Evolutionary conservation across 2,329 filamentous ascomycete species (phyloP), one percentile per base, ranked within the genome.

Genomic region (Fonsecaea monophora): DNA sequence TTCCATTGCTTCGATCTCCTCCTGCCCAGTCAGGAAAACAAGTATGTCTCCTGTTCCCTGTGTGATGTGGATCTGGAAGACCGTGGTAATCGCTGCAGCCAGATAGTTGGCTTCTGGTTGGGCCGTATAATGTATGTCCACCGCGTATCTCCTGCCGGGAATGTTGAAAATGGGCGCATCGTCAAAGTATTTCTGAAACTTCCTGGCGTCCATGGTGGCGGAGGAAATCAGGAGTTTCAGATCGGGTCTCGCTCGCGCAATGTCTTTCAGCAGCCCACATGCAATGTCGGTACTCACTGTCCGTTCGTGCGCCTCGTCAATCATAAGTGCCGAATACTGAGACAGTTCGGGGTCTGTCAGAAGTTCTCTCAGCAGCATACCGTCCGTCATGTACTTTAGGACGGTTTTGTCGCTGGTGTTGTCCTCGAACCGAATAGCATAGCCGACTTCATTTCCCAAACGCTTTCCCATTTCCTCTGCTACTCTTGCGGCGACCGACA

Each of bases 361-460:
- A 71, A 97, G 91, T 76, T 97, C 92, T 75, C 93, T 86, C 35
- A 98, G 82, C 45, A 98, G 82, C 90, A 98, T 96, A 76, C 95
- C 95, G 75, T 99, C 95, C 0, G 95, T 99, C 91, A 96, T 94
- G 79, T 97, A 98, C 78, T 97, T 96, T 62, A 99, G 81, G 7
- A 94, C 84, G 0, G 95, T 98, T 80, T 96, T 96, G 74, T 96
- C 92, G 76, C 88, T 92, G 0, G 93, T 96, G 70, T 89, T 89
- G 78, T 97, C 92, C 76, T 99, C 95, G 74, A 98, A 99, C 68
- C 95, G 91, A 73, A 99, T 96, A 0, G 90, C 90, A 77, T 97
- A 99, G 15, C 95, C 95, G 32, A 98, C 94, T 75, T 97, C 92
- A 69, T 92, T 91, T 0, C 95, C 95, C 10, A 98, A 82, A 77